phyloP scores from a whole-genome alignment of 495 filamentous ascomycete species.

The Lophium mytilinum region DNA sequence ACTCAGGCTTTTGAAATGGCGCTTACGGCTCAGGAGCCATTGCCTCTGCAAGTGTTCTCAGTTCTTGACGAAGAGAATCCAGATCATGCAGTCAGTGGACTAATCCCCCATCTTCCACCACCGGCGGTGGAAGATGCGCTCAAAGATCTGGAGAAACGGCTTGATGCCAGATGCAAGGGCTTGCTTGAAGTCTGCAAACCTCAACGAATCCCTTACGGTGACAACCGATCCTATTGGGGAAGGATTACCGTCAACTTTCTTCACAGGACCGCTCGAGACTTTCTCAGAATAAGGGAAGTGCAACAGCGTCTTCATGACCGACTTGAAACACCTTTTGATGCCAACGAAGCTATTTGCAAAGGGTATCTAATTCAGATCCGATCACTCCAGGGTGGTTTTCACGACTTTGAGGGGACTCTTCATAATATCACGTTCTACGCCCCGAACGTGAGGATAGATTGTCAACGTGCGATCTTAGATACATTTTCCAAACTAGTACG shows the following conservation, averaged over 20 bases:
- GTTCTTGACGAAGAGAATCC: slow-evolving; percentile 10
- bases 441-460: no score
- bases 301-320: no score
- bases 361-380: no score
- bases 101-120: not conserved
- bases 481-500: no score
- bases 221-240: no score
- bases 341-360: no score
- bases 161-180: slow-evolving; percentile 12
- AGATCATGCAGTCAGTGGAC: not conserved
- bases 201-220: not conserved
- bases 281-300: slow-evolving; percentile 3
- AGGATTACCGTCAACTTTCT: slow-evolving; percentile 7
- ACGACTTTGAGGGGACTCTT: no score
- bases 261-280: slow-evolving; percentile 16
- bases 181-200: slow-evolving; percentile 1
- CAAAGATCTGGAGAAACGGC: not conserved
- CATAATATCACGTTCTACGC: no score
- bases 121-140: not conserved
- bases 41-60: not conserved
- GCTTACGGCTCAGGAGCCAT: not conserved
- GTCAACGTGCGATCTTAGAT: no score
- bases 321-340: no score
- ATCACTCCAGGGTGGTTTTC: no score
- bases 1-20: slow-evolving; percentile 4